phyloP scores from a whole-genome alignment of 1,284 basidiomycete species.

The Caloboletus inedulis region DNA sequence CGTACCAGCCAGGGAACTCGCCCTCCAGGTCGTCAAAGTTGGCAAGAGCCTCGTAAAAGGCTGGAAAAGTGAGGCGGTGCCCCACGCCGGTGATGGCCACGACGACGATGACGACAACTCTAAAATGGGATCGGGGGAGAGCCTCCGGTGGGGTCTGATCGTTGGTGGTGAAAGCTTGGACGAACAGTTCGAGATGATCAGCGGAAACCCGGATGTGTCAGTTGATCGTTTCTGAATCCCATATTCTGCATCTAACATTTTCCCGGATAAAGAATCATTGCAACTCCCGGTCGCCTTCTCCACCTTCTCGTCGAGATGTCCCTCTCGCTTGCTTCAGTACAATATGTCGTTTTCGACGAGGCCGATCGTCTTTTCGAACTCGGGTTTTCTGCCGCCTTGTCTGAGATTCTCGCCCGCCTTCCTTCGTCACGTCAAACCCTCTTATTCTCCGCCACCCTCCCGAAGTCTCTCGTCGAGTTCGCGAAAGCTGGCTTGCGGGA shows the following conservation, averaged over 20 bases:
- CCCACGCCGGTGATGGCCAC: conserved; percentile 58
- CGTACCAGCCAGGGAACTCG: conserved; percentile 91
- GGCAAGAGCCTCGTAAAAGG: conserved; percentile 91
- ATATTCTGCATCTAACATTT: conserved; percentile 10
- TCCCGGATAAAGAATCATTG: conserved; percentile 70
- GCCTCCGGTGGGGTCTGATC: conserved; percentile 88
- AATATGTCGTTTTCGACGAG: conserved; percentile 97
- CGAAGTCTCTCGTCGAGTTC: conserved; percentile 95
- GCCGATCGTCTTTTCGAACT: conserved; percentile 98
- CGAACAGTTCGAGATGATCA: conserved; percentile 95
- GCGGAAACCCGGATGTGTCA: conserved; percentile 91
- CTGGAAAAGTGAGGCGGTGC: conserved; percentile 57
- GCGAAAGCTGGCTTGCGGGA: conserved; percentile 94
- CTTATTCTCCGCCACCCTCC: conserved; percentile 94
- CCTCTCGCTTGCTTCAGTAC: conserved; percentile 82
- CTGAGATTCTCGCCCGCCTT: conserved; percentile 87
- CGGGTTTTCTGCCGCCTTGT: conserved; percentile 92
- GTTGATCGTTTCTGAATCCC: conserved; percentile 34
- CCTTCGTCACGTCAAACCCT: conserved; percentile 87
- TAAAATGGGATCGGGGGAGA: conserved; percentile 53
- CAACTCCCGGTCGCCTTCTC: conserved; percentile 94
- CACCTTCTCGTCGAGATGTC: conserved; percentile 98
- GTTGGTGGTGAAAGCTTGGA: conserved; percentile 97
- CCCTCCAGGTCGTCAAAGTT: conserved; percentile 90
- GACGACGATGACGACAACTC: conserved; percentile 50